These are phyloP conservation scores for Ustilago tritici DNA, from an alignment of 1,284 basidiomycete species.

Conservation along the genomic window DNA sequence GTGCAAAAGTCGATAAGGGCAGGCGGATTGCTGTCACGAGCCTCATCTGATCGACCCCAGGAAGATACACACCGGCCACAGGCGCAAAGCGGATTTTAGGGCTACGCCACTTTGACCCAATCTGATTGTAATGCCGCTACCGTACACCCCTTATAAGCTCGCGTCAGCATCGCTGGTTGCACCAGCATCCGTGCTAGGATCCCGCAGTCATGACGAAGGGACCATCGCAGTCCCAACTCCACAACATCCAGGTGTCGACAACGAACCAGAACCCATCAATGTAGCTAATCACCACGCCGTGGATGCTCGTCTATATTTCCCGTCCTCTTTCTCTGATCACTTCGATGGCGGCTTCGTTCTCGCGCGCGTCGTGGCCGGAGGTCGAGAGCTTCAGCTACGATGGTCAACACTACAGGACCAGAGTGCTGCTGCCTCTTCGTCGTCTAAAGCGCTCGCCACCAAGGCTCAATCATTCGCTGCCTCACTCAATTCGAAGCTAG, in stretches of 20 bases:
- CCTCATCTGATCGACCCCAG: not conserved
- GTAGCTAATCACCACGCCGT: conserved; percentile 40
- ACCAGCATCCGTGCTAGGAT: conserved; percentile 15
- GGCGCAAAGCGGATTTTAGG: not conserved
- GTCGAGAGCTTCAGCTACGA: conserved; percentile 53
- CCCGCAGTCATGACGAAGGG: conserved; percentile 27
- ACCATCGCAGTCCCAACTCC: conserved; percentile 45
- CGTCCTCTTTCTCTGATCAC: conserved; percentile 11
- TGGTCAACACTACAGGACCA: conserved; percentile 32
- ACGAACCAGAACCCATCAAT: conserved; percentile 21
- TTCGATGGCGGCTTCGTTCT: conserved; percentile 46
- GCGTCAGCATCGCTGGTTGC: conserved; percentile 40
- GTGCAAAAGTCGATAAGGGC: not conserved
- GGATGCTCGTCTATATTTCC: conserved; percentile 47
- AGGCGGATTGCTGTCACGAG: not conserved
- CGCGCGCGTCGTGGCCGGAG: conserved; percentile 50
- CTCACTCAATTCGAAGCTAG: conserved; percentile 27
- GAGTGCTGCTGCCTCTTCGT: conserved; percentile 15
- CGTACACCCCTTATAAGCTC: conserved; percentile 50
- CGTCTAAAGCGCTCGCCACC: conserved; percentile 20
- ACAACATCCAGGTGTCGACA: conserved; percentile 43
- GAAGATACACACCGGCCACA: not conserved
- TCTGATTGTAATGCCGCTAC: conserved; percentile 36
- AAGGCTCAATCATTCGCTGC: conserved; percentile 26
- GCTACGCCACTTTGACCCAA: not conserved